Evolutionary conservation across 345 rosid species (phyloP), one percentile per base, ranked within the genome.

Genomic region (Odontarrhena argentea): DNA sequence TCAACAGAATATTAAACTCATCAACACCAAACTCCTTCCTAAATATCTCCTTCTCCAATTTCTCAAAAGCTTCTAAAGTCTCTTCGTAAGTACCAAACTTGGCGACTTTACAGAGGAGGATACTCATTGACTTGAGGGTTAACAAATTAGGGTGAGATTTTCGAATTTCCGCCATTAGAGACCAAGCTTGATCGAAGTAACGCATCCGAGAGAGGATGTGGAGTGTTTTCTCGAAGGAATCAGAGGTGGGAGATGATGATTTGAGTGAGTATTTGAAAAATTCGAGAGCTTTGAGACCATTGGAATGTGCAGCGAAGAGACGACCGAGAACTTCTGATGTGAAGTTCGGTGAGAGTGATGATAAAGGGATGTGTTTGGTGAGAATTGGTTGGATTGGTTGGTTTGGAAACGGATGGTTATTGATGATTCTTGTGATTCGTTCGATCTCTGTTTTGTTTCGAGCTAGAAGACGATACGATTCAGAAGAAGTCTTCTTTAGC

Each of bases 121-220:
- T 90, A 72, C 92, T 86, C 95, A 90, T 93, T 0, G 97, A 83
- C 77, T 93, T 88, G 5, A 75, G 76, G 4, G 81, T 90, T 22
- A 90, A 79, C 65, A 90, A 7, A 26, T 72, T 54, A 25, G 96
- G 90, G 57, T 77, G 76, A 0, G 41, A n/a, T 3, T 47, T 68
- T 37, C 69, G 65, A 13, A 85, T 43, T 41, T 86, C 84, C 15
- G 55, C 73, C 94, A 90, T 85, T 63, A 93, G 75, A 22, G 73
- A 86, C 98, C 97, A 90, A 12, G 92, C 98, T 63, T 86, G 79
- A 69, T 86, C 92, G 52, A 93, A 85, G 60, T 88, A 93, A 7
- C 96, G 81, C 97, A 90, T 93, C 42, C 96, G 75, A 1, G 80
- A 55, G 48, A 93, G 92, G 25, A 90, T 84, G 73, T 93, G 97